Evolutionary conservation across 2,329 filamentous ascomycete species (phyloP), one percentile per base, ranked within the genome.

Genomic region (Fusarium phyllophilum): DNA sequence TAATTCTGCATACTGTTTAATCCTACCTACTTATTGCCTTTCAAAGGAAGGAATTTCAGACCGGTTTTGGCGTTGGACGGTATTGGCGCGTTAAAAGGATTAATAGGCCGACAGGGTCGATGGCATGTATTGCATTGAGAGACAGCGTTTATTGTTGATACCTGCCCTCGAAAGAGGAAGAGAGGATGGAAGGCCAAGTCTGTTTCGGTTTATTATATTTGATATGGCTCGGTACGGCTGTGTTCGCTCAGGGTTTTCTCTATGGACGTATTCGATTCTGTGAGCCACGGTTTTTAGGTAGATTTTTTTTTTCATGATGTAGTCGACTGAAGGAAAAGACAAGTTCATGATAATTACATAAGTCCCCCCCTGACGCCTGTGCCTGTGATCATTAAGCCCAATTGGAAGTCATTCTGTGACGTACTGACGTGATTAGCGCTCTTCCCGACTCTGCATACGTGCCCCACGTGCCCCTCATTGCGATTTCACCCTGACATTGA

Each of bases 381-480:
- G 42, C 45, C 52, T 49, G 34, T 26, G 31, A 46, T 62, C 34
- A 31, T n/a, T 36, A 54, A 63, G 39, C 63, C 71, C 70, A 70
- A 73, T 68, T 71, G 60, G 36, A 65, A 65, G 51, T 59, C 39
- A 62, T 62, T 66, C 59, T 62, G 66, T 72, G 75, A 70, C 70
- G 74, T 70, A 74, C 66, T 78, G 73, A 74, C 71, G 74, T 74
- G 75, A 69, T 66, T 76, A 73, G 71, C 67, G 60, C 51, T 63
- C 26, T 59, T 48, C 42, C 59, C 46, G 26, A n/a, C 62, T 73
- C 44, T 64, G 58, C 62, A 66, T 65, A 44, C 51, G 36, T 76
- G 75, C 76, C 76, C 72, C 77, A 75, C 74, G 66, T 70, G 74
- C 72, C 74, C 70, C 68, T 78, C 75, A 76, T 65, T 66, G 62